Conservation (phyloP, 192 early-diverging fungal species). For the Thamnidium elegans region DNA sequence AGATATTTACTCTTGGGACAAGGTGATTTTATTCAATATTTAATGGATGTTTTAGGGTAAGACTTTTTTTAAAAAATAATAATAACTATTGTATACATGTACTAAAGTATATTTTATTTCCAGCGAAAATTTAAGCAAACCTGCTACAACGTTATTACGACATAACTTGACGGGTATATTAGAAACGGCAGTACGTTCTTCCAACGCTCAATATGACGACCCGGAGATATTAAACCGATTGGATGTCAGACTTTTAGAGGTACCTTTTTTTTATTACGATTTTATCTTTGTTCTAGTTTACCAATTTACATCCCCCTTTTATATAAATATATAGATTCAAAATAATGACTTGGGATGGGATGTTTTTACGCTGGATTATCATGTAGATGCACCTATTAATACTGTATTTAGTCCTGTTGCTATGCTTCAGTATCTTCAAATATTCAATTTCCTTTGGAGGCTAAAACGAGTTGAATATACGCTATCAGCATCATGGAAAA, state of each 20-base stretch:
- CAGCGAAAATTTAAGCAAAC: constrained; percentile 58
- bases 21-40: constrained; percentile 90
- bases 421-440: constrained; percentile 77
- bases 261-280: constrained; percentile 16
- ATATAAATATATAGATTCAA: constrained; percentile 35
- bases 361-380: constrained; percentile 88
- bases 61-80: neutral
- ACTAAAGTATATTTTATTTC: constrained; percentile 2
- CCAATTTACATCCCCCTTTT: constrained; percentile 14
- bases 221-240: constrained; percentile 71
- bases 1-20: constrained; percentile 88
- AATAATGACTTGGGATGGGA: constrained; percentile 84
- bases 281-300: neutral
- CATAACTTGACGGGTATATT: constrained; percentile 88
- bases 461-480: constrained; percentile 85
- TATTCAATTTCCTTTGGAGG: constrained; percentile 87
- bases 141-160: constrained; percentile 71
- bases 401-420: constrained; percentile 72
- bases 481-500: constrained; percentile 72
- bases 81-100: neutral
- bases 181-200: constrained; percentile 80
- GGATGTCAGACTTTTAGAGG: constrained; percentile 76
- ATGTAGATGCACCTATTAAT: constrained; percentile 75
- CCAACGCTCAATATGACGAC: constrained; percentile 86
- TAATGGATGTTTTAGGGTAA: constrained; percentile 84